phyloP scores from a whole-genome alignment of 345 rosid genomes.

The Populus pruinosa region DNA sequence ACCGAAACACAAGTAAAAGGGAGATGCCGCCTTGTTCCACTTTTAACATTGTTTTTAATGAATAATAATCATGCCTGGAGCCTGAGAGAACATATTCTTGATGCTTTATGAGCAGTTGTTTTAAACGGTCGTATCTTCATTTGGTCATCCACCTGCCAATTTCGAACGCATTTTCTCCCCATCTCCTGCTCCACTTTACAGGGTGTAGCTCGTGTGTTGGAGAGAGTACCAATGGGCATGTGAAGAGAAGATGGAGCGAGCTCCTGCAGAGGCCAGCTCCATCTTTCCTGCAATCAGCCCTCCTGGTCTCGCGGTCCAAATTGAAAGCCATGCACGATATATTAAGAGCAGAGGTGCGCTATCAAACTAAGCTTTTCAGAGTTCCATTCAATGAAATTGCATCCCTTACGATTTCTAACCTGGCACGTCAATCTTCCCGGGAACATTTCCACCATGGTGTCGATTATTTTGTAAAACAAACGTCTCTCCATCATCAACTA shows the following conservation, averaged over 20 bases:
- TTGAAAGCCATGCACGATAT: not conserved
- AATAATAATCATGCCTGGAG: not conserved
- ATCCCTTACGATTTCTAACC: too few relatives aligned
- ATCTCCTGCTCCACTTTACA: not conserved
- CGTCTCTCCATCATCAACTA: too few relatives aligned
- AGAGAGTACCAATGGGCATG: not conserved
- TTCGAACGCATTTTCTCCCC: not conserved
- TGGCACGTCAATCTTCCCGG: too few relatives aligned
- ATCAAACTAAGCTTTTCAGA: too few relatives aligned
- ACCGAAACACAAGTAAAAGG: constrained; percentile 5
- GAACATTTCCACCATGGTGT: too few relatives aligned
- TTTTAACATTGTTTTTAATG: constrained; percentile 4
- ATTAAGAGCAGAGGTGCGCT: too few relatives aligned
- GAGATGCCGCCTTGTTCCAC: constrained; percentile 19
- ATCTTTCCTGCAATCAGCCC: not conserved
- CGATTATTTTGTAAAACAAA: too few relatives aligned
- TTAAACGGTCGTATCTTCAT: not conserved
- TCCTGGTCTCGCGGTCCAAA: not conserved
- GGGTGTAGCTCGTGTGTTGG: not conserved
- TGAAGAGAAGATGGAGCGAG: not conserved
- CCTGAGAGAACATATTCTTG: not conserved
- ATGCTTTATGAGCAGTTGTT: not conserved
- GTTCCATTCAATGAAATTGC: too few relatives aligned
- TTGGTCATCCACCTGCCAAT: not conserved
- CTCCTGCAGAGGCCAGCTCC: not conserved